Percentiles rank a stretch among this genome's conserved stretches.
phyloP scores from a whole-genome alignment of 2,329 filamentous ascomycete species.

The Trichophyton rubrum region DNA sequence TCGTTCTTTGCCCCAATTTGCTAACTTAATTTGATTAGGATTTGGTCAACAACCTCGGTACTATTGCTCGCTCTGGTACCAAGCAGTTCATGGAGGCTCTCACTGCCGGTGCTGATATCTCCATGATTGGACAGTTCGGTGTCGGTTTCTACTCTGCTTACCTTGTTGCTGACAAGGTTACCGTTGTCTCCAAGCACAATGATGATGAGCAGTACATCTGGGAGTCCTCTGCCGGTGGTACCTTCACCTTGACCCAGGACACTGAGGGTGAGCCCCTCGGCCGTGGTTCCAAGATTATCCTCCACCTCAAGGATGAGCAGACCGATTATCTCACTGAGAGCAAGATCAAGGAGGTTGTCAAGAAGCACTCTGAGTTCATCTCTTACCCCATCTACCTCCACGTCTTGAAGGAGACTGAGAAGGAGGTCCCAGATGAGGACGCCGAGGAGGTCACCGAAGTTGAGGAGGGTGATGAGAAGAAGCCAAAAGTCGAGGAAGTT shows the following conservation, averaged over 20 bases:
- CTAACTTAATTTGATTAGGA: constrained; percentile 44
- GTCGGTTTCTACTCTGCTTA: constrained; percentile 99
- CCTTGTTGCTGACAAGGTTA: constrained; percentile 94
- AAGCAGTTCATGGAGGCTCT: constrained; percentile 99
- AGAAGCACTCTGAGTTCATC: constrained; percentile 99
- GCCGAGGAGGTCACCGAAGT: constrained; percentile 50
- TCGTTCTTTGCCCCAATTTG: constrained; percentile 25
- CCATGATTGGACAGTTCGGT: constrained; percentile 99
- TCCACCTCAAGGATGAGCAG: constrained; percentile 99
- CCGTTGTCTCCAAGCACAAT: constrained; percentile 96
- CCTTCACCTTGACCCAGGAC: constrained; percentile 85
- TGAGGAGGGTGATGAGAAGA: constrained; percentile 75
- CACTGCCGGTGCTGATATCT: constrained; percentile 94
- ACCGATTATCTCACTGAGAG: constrained; percentile 94
- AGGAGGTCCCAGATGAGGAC: constrained; percentile 93
- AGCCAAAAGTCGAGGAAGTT: constrained; percentile 89
- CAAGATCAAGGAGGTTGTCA: constrained; percentile 99
- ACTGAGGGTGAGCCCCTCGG: constrained; percentile 82
- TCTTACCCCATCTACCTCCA: constrained; percentile 99
- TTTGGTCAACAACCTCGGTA: constrained; percentile 99
- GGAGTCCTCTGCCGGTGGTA: constrained; percentile 95
- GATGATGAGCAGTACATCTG: constrained; percentile 99
- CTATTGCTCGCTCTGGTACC: constrained; percentile 95
- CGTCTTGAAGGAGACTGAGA: constrained; percentile 98
- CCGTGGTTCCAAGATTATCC: constrained; percentile 94